Conservation (phyloP, 2,329 filamentous ascomycete species). For the Stachybotrys echinatus region DNA sequence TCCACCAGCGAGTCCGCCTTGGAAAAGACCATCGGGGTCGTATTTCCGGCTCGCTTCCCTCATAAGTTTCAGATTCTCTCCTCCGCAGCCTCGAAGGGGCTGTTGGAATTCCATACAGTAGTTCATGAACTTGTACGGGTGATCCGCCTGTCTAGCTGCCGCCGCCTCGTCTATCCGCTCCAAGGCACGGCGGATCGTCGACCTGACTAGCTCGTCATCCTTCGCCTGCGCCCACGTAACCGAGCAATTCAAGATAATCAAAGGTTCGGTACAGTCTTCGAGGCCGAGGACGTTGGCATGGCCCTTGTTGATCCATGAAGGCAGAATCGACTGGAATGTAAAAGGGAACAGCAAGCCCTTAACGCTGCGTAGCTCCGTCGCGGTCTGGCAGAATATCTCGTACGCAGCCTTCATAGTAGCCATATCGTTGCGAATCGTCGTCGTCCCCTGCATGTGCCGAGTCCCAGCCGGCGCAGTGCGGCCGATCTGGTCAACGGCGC, state of each 20-base stretch:
- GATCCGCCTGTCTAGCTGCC: not conserved
- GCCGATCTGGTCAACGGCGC: not conserved
- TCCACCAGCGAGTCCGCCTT: not conserved
- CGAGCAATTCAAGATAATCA: constrained; percentile 1
- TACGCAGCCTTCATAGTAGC: not conserved
- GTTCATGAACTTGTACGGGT: constrained; percentile 4
- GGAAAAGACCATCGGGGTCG: not conserved
- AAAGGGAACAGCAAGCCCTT: not conserved
- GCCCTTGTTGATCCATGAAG: not conserved
- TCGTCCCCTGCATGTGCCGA: not conserved
- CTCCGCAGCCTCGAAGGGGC: not conserved
- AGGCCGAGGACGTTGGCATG: not conserved
- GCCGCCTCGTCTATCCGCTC: not conserved
- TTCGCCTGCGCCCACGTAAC: not conserved
- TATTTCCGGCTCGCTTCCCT: not conserved
- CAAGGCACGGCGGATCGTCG: not conserved
- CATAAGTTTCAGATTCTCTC: not conserved
- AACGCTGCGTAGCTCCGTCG: not conserved
- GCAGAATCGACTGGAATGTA: not conserved
- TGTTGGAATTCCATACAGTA: not conserved
- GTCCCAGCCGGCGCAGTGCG: not conserved
- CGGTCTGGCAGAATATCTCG: not conserved
- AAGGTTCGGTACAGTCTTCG: not conserved
- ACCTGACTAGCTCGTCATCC: not conserved
- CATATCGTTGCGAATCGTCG: not conserved